Conservation (phyloP, 371 early-diverging fungal genomes). For the Mortierella sp. region DNA sequence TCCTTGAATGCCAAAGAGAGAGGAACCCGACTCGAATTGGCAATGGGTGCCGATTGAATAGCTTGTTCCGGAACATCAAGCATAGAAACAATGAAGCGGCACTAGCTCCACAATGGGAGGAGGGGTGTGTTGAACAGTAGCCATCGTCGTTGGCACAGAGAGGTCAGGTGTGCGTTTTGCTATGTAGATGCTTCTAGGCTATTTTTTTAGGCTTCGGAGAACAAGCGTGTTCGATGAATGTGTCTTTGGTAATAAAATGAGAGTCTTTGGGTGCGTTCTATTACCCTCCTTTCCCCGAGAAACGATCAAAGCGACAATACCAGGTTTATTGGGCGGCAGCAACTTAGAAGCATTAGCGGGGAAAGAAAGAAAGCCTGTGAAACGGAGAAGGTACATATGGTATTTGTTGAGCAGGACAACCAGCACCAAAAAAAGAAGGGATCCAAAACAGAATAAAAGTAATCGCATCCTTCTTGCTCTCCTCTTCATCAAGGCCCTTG, state of each 20-base stretch:
- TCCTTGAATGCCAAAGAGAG: neutral
- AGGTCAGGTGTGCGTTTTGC: too few species aligned
- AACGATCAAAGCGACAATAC: neutral
- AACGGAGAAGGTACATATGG: neutral
- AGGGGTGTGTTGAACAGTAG: neutral
- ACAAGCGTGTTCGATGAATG: neutral
- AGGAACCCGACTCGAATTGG: too few species aligned
- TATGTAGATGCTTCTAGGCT: neutral
- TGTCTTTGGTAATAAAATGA: neutral
- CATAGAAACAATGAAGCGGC: neutral
- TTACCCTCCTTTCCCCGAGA: neutral
- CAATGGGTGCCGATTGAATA: too few species aligned
- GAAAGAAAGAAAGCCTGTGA: neutral
- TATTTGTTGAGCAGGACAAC: neutral
- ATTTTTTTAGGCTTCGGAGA: neutral
- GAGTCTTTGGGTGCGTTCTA: neutral
- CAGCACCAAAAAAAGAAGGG: neutral
- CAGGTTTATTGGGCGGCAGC: neutral
- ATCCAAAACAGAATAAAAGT: neutral
- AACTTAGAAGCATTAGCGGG: neutral
- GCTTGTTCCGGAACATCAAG: neutral
- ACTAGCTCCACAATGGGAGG: neutral
- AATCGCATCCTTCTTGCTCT: neutral
- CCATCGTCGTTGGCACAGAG: neutral
- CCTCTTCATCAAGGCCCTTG: neutral